Evolutionary conservation across 768 basidiomycete species (phyloP).

Genomic region (Chalciporus sphaerocephalus): DNA sequence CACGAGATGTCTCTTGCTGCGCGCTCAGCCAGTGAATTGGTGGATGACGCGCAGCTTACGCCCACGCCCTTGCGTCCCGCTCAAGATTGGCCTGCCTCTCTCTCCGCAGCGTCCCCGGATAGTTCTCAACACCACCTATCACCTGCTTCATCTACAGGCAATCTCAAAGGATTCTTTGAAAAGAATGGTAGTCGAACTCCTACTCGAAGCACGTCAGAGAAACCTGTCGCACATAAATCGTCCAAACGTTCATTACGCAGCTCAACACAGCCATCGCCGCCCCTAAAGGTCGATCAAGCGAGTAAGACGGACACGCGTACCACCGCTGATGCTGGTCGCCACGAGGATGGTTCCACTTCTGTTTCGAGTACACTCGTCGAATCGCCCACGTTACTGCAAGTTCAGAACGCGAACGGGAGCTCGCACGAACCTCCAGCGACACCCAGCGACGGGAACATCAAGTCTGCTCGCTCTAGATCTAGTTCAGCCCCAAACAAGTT

Average conservation of each 20-base stretch:
- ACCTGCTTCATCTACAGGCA: conserved; percentile 31
- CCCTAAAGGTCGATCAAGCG: conserved; percentile 22
- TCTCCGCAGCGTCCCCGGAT: conserved; percentile 9
- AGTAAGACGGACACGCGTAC: conserved; percentile 6
- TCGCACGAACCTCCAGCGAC: conserved; percentile 17
- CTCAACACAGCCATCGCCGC: conserved; percentile 27
- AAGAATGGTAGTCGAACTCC: conserved; percentile 9
- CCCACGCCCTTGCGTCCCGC: conserved; percentile 19
- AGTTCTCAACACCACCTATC: conserved; percentile 21
- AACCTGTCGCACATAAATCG: conserved; percentile 8
- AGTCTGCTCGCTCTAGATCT: conserved; percentile 21
- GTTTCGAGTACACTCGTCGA: conserved; percentile 14
- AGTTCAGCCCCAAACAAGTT: conserved; percentile 26
- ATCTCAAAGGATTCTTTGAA: conserved; percentile 27
- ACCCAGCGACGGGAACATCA: conserved; percentile 23
- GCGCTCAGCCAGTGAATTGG: conserved; percentile 23
- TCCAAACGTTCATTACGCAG: conserved; percentile 27
- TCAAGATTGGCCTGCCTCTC: conserved; percentile 16
- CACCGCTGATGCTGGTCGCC: conserved; percentile 12
- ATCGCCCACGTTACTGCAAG: conserved; percentile 16
- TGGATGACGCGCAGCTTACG: conserved; percentile 28
- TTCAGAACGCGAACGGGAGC: conserved; percentile 9
- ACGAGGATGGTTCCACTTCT: conserved; percentile 16
- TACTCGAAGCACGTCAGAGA: conserved; percentile 1
- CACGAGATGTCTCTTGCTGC: conserved; percentile 34